These are phyloP conservation scores for Williopsis jadinii DNA, from an alignment of 1,139 yeast genomes.

Conservation along the genomic window DNA sequence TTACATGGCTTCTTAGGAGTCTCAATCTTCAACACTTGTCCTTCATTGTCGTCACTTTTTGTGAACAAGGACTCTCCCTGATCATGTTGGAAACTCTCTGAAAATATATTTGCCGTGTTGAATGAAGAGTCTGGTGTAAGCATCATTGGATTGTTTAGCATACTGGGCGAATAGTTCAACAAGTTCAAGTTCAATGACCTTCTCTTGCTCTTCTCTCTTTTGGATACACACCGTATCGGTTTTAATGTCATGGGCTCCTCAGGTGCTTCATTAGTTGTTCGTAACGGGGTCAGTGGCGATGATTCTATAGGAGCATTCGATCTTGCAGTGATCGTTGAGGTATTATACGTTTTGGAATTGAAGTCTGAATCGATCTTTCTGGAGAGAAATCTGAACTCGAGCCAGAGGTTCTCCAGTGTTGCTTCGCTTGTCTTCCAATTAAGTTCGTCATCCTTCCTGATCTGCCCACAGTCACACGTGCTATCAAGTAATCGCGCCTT, in stretches of 20 bases:
- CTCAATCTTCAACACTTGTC: too few relatives aligned
- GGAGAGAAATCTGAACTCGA: constrained; percentile 38
- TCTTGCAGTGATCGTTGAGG: not conserved
- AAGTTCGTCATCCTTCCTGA: constrained; percentile 25
- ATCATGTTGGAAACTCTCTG: not conserved
- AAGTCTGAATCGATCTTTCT: constrained; percentile 12
- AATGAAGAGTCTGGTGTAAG: constrained; percentile 16
- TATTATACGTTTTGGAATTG: not conserved
- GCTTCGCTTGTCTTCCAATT: constrained; percentile 38
- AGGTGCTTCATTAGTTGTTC: not conserved
- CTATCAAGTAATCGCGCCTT: constrained; percentile 18
- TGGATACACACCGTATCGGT: constrained; percentile 18
- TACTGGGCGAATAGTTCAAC: constrained; percentile 1
- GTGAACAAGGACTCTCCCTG: not conserved
- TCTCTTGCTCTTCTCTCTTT: constrained; percentile 6
- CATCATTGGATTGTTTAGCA: constrained; percentile 4
- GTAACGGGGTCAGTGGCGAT: not conserved
- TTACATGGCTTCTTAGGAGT: too few relatives aligned
- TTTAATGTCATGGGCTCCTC: constrained; percentile 3
- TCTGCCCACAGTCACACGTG: constrained; percentile 11
- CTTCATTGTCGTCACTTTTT: not conserved
- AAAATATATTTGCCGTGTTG: constrained; percentile 1
- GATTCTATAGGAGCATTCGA: not conserved
- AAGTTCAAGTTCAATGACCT: constrained; percentile 11
- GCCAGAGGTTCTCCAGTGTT: constrained; percentile 41